Conservation (phyloP, 768 basidiomycete genomes). For the Naganishia friedmannii region DNA sequence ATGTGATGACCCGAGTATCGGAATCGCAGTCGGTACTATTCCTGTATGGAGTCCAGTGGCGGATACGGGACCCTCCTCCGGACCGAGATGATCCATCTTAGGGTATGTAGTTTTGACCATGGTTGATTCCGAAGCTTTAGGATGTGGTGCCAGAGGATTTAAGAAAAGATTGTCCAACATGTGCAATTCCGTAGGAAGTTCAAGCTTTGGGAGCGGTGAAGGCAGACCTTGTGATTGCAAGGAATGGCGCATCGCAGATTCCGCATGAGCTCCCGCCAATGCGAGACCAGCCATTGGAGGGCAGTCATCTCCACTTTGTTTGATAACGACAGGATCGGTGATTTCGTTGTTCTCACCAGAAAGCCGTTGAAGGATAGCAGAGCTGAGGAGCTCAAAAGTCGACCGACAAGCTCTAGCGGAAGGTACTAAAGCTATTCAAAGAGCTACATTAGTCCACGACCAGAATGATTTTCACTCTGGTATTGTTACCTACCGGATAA, state of each 20-base stretch:
- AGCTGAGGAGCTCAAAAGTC: constrained; percentile 39
- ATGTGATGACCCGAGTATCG: not conserved
- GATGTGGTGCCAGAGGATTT: constrained; percentile 50
- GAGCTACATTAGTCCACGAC: not conserved
- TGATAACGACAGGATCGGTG: constrained; percentile 6
- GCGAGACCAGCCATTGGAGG: constrained; percentile 1
- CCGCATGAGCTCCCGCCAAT: constrained; percentile 15
- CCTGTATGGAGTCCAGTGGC: not conserved
- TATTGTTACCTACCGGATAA: constrained; percentile 44
- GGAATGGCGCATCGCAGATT: constrained; percentile 30
- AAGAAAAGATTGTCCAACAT: constrained; percentile 52
- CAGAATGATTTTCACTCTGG: not conserved
- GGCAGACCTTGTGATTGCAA: constrained; percentile 45
- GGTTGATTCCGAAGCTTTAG: constrained; percentile 51
- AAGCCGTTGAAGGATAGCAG: constrained; percentile 35
- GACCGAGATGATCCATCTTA: constrained; percentile 8
- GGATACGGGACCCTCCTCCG: constrained; percentile 4
- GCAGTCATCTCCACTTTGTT: not conserved
- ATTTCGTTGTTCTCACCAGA: constrained; percentile 31
- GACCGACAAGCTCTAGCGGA: constrained; percentile 36
- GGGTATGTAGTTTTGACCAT: constrained; percentile 27
- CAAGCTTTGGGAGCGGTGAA: constrained; percentile 44
- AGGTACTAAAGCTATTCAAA: constrained; percentile 34
- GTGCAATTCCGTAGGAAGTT: constrained; percentile 49
- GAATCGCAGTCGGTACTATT: not conserved